Base-by-base conservation (phyloP, 129 eudicot genomes). In the Sambucus nigra region DNA sequence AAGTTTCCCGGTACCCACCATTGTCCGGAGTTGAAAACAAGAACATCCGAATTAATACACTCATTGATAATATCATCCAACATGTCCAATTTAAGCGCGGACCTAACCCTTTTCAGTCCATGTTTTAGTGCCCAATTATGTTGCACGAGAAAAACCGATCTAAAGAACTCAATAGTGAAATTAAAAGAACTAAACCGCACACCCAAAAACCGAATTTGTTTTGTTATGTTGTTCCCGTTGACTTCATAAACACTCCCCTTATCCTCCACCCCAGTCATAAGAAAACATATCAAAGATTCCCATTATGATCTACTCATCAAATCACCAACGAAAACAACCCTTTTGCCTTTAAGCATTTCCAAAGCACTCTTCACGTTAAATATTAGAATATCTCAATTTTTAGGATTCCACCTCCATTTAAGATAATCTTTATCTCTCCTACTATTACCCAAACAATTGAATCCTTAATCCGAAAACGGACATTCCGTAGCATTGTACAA, bases 381-480 rank as follows among this genome's bases (percentile, higher is more conserved):
- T 58, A 60, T 69, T 1, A 80, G 80, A 57, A 76, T 53, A 7
- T 69, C 63, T 45, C 88, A 80, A 42, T 55, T 51, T 57, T 54
- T 80, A 2, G 88, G 88, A 63, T 76, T 80, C 88, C 88, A 80
- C 61, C 83, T 76, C 88, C 88, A 80, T 46, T 57, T 73, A 0
- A 76, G 66, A 59, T 80, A 80, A 35, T 44, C 69, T 17, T 73
- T 60, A 59, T 80, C 83, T 23, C 18, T 47, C 47, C 88, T 51
- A 20, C 88, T 83, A 66, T 80, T 80, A 1, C 28, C 83, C 61
- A 80, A 69, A 25, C 88, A 80, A 59, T 80, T 73, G 35, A 80
- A 80, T n/a, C 88, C 88, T 57, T 59, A 63, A 59, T 80, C 88
- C 0, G 55, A 72, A 56, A 76, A 80, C 21, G 88, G 88, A 33